Conservation (phyloP, 768 basidiomycete species). For the Pleurotus pulmonarius region DNA sequence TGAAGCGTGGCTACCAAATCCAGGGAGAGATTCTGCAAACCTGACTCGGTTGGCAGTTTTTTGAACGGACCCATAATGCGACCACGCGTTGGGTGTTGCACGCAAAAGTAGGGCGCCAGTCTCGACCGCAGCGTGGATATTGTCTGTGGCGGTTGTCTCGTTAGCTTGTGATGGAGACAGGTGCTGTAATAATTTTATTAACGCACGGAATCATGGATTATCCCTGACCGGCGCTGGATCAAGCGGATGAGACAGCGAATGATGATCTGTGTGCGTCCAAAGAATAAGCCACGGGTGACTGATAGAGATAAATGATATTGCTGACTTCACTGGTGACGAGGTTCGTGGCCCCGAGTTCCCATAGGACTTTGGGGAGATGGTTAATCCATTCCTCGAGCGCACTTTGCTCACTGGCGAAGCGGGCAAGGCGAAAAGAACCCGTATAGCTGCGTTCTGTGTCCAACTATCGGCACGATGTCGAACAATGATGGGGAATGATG, state of each 20-base stretch:
- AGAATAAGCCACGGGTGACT: conserved; percentile 8
- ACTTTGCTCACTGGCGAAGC: conserved; percentile 19
- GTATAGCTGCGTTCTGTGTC: conserved; percentile 50
- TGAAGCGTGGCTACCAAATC: conserved; percentile 49
- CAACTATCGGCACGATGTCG: conserved; percentile 38
- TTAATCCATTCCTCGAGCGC: conserved; percentile 63
- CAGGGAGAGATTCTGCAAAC: conserved; percentile 55
- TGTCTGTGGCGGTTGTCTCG: conserved; percentile 31
- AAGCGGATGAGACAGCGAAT: conserved; percentile 61
- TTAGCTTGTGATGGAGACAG: conserved; percentile 8
- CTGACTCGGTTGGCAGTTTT: conserved; percentile 47
- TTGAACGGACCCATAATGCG: conserved; percentile 72
- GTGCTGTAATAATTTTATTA: not conserved
- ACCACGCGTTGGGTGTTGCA: conserved; percentile 74
- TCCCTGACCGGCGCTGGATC: conserved; percentile 48
- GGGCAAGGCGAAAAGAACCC: conserved; percentile 41
- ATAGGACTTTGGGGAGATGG: conserved; percentile 76
- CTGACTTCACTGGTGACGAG: conserved; percentile 58
- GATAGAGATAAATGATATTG: not conserved
- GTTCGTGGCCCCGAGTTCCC: conserved; percentile 74
- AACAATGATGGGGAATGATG: not conserved
- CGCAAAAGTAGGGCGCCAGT: conserved; percentile 75
- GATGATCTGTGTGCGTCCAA: conserved; percentile 36
- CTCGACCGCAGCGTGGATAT: conserved; percentile 50
- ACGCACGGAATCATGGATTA: conserved; percentile 43